Percentiles rank a stretch among this genome's conserved stretches.
Conservation (phyloP, 108 stramenopile species). For the Nitzschia palea region DNA sequence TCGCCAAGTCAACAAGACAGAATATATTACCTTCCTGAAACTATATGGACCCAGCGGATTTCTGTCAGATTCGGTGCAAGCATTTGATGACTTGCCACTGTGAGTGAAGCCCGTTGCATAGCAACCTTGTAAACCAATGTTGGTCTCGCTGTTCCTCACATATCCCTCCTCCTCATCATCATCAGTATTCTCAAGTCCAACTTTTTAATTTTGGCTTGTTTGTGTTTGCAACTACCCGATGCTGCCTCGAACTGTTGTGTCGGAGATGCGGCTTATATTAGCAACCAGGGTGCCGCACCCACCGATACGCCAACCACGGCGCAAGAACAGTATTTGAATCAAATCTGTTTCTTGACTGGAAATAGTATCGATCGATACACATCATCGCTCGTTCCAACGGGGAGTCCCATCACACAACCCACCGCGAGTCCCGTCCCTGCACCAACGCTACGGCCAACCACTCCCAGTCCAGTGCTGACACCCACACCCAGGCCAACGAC, state of each 20-base stretch:
- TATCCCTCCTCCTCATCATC: background rate
- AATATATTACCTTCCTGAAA: conserved; percentile 43
- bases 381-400: conserved; percentile 11
- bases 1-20: conserved; percentile 17
- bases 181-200: conserved; percentile 15
- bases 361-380: conserved; percentile 27
- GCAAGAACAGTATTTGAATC: conserved; percentile 32
- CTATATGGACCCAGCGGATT: conserved; percentile 34
- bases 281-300: conserved; percentile 24
- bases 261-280: conserved; percentile 35
- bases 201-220: conserved; percentile 42
- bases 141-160: background rate
- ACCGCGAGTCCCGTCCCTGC: background rate
- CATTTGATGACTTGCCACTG: conserved; percentile 35
- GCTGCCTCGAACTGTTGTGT: conserved; percentile 39
- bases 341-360: conserved; percentile 38
- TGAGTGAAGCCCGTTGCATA: background rate
- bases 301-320: conserved; percentile 20
- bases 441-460: conserved; percentile 15
- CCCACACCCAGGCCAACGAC: conserved; percentile 19
- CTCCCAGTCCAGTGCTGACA: background rate
- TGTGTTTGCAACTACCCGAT: conserved; percentile 40
- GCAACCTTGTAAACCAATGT: background rate
- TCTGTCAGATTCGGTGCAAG: background rate
- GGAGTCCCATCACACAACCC: conserved; percentile 12